Evolutionary conservation across 306 rosid species (phyloP), one percentile per base, ranked within the genome.

Genomic region (Echinosophora koreensis): DNA sequence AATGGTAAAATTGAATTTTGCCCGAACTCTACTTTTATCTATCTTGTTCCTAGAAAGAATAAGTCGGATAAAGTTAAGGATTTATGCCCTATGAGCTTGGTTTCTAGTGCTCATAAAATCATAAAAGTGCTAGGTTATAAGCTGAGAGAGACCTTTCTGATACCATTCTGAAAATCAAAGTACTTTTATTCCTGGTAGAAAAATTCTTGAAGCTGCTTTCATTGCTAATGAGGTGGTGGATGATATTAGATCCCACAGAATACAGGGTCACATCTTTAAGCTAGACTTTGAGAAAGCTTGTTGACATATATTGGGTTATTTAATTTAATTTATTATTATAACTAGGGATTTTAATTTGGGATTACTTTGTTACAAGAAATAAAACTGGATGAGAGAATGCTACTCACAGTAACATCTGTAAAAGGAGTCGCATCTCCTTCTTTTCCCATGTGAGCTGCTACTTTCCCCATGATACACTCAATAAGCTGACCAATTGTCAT

Each of bases 401-500:
- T 80, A 86, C 98, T 89, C 84, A 95, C 97, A 64, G 97, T 95
- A 58, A 95, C 97, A 84, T 92, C 97, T 2, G 98, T 95, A 71
- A 94, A 95, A 46, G 98, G 98, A 18, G 97, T 95, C 0, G 97
- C 98, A 83, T 92, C 98, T 81, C 97, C 98, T 88, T 95, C 98
- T 85, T 88, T 95, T 80, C 97, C 98, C 95, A 92, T 90, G 86
- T 92, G 97, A 47, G 98, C 97, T 18, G 98, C 98, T 66, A 94
- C 97, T 91, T 94, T 94, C 54, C 97, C 97, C 97, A 95, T 95
- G 88, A 95, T 92, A 87, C 98, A 92, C 84, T 95, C 98, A 71
- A 95, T 95, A 63, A 95, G 97, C 87, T 95, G 98, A 61, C 98
- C 98, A 71, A 95, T 95, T 34, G 98, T 92, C 97, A 95, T 95